These are phyloP conservation scores for Fagus sylvatica DNA, from an alignment of 306 rosid species.

Conservation along the genomic window DNA sequence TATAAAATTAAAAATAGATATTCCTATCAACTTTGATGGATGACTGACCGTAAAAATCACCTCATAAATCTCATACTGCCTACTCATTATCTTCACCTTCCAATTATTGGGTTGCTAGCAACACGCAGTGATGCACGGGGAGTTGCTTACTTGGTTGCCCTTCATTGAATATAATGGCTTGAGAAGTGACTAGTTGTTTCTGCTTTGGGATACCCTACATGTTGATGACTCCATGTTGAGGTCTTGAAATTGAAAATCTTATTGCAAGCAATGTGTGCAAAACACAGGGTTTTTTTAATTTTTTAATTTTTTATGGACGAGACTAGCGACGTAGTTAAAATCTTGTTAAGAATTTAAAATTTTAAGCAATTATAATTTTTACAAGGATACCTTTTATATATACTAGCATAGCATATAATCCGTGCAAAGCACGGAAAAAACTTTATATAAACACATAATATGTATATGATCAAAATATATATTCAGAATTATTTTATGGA, in stretches of 20 bases:
- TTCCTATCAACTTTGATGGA: too few species aligned
- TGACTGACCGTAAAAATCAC: neutral
- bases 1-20: too few species aligned
- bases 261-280: neutral
- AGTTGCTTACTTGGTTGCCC: neutral
- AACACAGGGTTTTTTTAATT: neutral
- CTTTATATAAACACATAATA: too few species aligned
- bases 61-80: too few species aligned
- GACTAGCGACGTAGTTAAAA: neutral
- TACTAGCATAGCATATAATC: too few species aligned
- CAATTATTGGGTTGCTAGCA: neutral
- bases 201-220: slow-evolving; percentile 1
- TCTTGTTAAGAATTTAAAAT: neutral
- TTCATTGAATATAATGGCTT: neutral
- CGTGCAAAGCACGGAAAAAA: too few species aligned
- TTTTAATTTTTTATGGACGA: too few species aligned
- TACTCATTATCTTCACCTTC: too few species aligned
- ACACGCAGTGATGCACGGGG: neutral
- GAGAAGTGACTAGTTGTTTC: neutral
- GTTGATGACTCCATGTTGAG: neutral
- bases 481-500: too few species aligned
- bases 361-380: neutral
- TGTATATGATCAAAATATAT: too few species aligned
- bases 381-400: too few species aligned
- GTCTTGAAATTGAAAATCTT: neutral